Evolutionary conservation across 768 basidiomycete genomes (phyloP).

Genomic region (Kwoniella heveanensis): DNA sequence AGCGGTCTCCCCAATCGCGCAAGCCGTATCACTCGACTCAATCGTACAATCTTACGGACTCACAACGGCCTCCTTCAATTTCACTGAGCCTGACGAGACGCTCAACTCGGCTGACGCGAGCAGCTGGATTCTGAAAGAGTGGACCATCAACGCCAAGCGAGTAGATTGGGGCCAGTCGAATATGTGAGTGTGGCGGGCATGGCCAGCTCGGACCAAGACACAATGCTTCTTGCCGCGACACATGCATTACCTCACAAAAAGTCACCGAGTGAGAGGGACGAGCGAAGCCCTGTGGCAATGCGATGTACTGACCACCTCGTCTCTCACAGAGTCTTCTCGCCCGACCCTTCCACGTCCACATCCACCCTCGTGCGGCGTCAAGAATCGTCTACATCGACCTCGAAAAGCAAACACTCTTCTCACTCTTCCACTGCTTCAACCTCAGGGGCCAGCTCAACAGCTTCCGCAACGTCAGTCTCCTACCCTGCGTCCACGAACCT

Average conservation of each 20-base stretch:
- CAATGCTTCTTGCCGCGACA: too few species aligned
- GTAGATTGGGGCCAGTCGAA: conserved; percentile 36
- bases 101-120: conserved; percentile 36
- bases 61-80: conserved; percentile 31
- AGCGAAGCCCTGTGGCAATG: too few species aligned
- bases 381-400: conserved; percentile 21
- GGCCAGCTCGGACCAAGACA: too few species aligned
- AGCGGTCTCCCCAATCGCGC: neutral
- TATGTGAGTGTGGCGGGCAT: conserved; percentile 34
- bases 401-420: conserved; percentile 9
- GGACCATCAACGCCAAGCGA: conserved; percentile 29
- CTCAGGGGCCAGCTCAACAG: conserved; percentile 6
- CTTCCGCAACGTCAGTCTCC: conserved; percentile 19
- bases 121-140: conserved; percentile 30
- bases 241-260: too few species aligned
- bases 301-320: too few species aligned
- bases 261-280: too few species aligned
- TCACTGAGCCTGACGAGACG: conserved; percentile 30
- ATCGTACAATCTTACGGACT: conserved; percentile 30
- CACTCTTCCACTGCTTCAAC: conserved; percentile 16
- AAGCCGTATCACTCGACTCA: conserved; percentile 7
- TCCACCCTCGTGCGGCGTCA: conserved; percentile 39
- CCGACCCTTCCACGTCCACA: conserved; percentile 43
- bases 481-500: conserved; percentile 34
- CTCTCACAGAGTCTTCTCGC: conserved; percentile 38